Base-by-base conservation (phyloP, 177 flowering plant species). In the Vitis hybrid region DNA sequence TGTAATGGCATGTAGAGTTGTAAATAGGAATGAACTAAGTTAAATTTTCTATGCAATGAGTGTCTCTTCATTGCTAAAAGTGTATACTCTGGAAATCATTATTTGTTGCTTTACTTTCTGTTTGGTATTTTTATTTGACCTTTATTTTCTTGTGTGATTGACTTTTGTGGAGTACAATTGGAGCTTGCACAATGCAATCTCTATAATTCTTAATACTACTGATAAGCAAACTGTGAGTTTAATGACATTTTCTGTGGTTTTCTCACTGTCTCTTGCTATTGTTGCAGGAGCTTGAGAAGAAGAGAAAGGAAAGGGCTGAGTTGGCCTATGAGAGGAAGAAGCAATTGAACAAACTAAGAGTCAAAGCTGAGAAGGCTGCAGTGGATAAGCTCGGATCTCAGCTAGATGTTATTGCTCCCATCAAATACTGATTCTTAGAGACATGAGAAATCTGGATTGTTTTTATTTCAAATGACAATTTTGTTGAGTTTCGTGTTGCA, bases 351-450 rank as follows among this genome's bases (percentile, higher is more conserved):
- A 92, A 87, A 73, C 77, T 92, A 50, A 86, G 90, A 68, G 76
- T 83, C 18, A 84, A 85, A 76, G 98, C 98, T 1, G 98, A 89
- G 87, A 89, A 86, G 83, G 69, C 76, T 62, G 98, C 88, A 0
- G 97, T 90, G 70, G 90, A 87, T 80, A 84, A 87, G 77, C 90
- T 93, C 53, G 98, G 98, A 24, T 6, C 93, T 28, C 84, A 93
- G 66, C 78, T 91, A 28, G 93, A 84, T 2, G 71, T 90, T 60
- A 79, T 93, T 78, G 85, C 88, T 17, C 85, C 92, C 12, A 73
- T 89, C 66, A 89, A 79, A 70, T 92, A 92, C 70, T 92, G 81
- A 78, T 60, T 31, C 51, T 67, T 49, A 38, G 47, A 38, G 47
- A 38, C 9, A 38, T 6, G 8, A 5, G 7, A 38, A 38, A 1